phyloP scores from a whole-genome alignment of 106 monocot genomes.

The Dioscorea zingiberensis region DNA sequence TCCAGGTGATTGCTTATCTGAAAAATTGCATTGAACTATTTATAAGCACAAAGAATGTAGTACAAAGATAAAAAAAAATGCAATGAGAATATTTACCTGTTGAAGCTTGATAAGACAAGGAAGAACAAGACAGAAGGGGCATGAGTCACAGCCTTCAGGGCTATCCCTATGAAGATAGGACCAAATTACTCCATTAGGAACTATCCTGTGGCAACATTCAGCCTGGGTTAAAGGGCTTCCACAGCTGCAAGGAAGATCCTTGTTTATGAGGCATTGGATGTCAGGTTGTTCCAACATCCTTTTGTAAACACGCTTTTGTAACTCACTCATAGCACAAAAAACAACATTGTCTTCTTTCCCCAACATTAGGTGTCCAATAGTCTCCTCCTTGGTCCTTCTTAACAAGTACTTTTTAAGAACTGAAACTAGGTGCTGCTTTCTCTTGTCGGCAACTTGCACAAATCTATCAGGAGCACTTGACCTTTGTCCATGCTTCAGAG shows the following conservation, averaged over 20 bases:
- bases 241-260: slow-evolving; percentile 86
- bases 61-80: not conserved
- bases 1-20: slow-evolving; percentile 98
- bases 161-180: slow-evolving; percentile 88
- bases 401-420: slow-evolving; percentile 70
- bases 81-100: slow-evolving; percentile 49
- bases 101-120: slow-evolving; percentile 95
- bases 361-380: slow-evolving; percentile 96
- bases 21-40: not conserved
- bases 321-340: slow-evolving; percentile 87
- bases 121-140: slow-evolving; percentile 96
- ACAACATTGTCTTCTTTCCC: slow-evolving; percentile 98
- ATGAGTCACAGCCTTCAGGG: slow-evolving; percentile 85
- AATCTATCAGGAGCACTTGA: slow-evolving; percentile 85
- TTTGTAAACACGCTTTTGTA: slow-evolving; percentile 93
- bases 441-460: slow-evolving; percentile 63
- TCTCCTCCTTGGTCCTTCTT: slow-evolving; percentile 97
- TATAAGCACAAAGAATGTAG: not conserved
- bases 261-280: slow-evolving; percentile 82
- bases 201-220: slow-evolving; percentile 78
- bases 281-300: slow-evolving; percentile 93
- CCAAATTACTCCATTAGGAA: slow-evolving; percentile 88
- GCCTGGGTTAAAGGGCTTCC: slow-evolving; percentile 87
- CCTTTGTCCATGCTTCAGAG: slow-evolving; percentile 90
- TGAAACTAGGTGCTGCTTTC: slow-evolving; percentile 70